Evolutionary conservation across 1,284 basidiomycete genomes (phyloP), one percentile per base, ranked within the genome.

Genomic region (Tilletia setariae): DNA sequence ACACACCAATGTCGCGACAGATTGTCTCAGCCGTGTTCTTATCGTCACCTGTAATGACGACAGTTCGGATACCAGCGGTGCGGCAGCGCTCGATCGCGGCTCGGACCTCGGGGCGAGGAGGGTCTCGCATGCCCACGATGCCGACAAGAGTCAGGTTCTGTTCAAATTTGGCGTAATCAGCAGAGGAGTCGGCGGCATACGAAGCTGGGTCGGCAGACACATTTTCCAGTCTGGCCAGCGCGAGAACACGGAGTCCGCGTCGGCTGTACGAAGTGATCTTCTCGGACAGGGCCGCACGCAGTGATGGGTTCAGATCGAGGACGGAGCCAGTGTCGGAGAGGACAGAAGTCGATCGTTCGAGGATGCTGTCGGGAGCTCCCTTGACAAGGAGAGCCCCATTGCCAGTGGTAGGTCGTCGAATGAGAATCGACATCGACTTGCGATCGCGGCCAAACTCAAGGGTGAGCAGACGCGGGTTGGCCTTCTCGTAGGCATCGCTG

Each of bases 1-100:
- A 96, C 73, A 98, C 91, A 21, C 96, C 95, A 83, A 98, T 95
- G 82, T 94, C 90, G 68, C 93, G 87, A 83, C 94, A 97, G 80
- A 99, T 97, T 25, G 94, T 92, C 86, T 97, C 94, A 64, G 95
- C 96, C 25, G 96, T 99, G 74, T 90, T 90, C 86, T 96, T 95
- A 86, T 97, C 97, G 85, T 99, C 96, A 47, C 96, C 96, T 1
- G 96, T 99, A 82, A 98, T 97, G 77, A 96, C 94, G 74, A 98
- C 90, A 51, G 97, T 93, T 53, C 94, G 88, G 76, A 99, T 97
- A 28, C 96, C 96, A 2, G 96, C 96, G 30, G 90, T 89, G 74
- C 87, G 89, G 85, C 94, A 98, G 81, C 92, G 92, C 47, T 90
- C 90, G 49, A 99, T 90, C 16, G 96, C 95, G 46, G 84, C 86